A percentile compares a stretch with the other conserved stretches of the same genome.
Evolutionary conservation across 352 stramenopile species (phyloP).

Genomic region (Stramenopiles sp.): DNA sequence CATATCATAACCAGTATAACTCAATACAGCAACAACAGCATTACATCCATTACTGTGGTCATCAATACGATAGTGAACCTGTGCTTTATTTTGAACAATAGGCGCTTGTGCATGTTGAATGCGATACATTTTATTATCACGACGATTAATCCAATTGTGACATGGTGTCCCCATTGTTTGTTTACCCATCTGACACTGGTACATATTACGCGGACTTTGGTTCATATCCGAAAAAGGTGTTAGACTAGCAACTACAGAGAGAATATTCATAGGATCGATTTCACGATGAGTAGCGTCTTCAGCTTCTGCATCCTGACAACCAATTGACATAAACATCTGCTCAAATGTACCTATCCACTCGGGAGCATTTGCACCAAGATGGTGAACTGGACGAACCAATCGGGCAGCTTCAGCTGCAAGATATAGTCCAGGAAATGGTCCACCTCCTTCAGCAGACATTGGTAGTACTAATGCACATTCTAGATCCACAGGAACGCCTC

Average conservation of each 20-base stretch:
- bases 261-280: constrained; percentile 93
- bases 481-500: not conserved
- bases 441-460: not conserved
- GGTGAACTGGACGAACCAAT: constrained; percentile 57
- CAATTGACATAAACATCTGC: constrained; percentile 19
- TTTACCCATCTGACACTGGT: constrained; percentile 99
- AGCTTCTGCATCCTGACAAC: not conserved
- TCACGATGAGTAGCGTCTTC: constrained; percentile 79
- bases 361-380: constrained; percentile 44
- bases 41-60: constrained; percentile 95
- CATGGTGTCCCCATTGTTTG: constrained; percentile 95
- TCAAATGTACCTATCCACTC: constrained; percentile 94
- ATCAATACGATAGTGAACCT: constrained; percentile 86
- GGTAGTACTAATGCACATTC: not conserved
- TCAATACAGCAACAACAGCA: constrained; percentile 93
- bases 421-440: constrained; percentile 73
- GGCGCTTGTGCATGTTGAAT: constrained; percentile 89
- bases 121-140: constrained; percentile 97
- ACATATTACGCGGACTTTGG: constrained; percentile 98
- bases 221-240: constrained; percentile 99
- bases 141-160: constrained; percentile 72
- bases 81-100: constrained; percentile 77
- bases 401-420: constrained; percentile 74
- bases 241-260: constrained; percentile 86
- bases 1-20: constrained; percentile 86